Conservation (phyloP, 1,284 basidiomycete species). For the Leccinum holopus region DNA sequence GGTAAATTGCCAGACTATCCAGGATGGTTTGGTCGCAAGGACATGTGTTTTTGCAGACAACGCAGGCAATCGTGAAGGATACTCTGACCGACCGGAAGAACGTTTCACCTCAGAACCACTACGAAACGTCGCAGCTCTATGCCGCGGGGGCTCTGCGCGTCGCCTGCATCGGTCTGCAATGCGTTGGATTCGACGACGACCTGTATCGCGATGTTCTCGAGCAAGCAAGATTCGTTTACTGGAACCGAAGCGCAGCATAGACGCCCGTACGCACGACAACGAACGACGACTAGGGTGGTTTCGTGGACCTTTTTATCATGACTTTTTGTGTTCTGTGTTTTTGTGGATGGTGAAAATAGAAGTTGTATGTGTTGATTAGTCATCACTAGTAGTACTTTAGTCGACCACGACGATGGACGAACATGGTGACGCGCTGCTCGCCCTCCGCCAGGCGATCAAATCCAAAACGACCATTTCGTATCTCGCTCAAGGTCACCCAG, state of each 20-base stretch:
- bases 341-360: background rate
- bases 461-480: constrained; percentile 51
- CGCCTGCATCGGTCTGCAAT: constrained; percentile 69
- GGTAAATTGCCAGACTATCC: constrained; percentile 37
- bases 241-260: constrained; percentile 32
- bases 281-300: background rate
- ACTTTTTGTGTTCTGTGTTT: background rate
- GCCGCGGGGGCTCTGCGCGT: constrained; percentile 66
- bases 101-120: constrained; percentile 70
- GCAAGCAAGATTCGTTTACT: constrained; percentile 50
- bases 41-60: constrained; percentile 45
- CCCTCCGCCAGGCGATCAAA: constrained; percentile 58
- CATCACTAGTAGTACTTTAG: background rate
- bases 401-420: background rate
- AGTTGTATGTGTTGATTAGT: background rate
- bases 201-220: constrained; percentile 64
- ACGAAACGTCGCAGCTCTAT: constrained; percentile 70
- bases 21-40: constrained; percentile 4
- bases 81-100: constrained; percentile 69
- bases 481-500: constrained; percentile 45
- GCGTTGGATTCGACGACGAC: constrained; percentile 64
- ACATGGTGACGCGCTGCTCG: constrained; percentile 36
- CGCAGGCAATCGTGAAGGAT: constrained; percentile 63
- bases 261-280: constrained; percentile 8
- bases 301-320: background rate